Percentiles rank a stretch among this genome's conserved stretches.
Evolutionary conservation across 164 flowering plant genomes (phyloP).

Genomic region (Sedum album): DNA sequence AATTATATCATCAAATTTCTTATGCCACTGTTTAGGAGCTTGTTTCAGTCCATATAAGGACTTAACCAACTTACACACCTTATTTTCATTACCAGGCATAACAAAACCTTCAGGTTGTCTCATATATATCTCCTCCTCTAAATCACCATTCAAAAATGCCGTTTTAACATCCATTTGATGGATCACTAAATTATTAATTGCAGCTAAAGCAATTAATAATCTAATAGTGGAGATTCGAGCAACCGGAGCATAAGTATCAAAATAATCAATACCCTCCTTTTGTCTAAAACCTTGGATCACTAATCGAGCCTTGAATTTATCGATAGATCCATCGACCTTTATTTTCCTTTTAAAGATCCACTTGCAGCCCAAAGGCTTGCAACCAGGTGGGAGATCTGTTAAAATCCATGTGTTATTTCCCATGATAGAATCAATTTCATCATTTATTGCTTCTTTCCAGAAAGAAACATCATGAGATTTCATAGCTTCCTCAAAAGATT

Average conservation of each 20-base stretch:
- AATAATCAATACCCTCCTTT: no score
- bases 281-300: constrained; percentile 10
- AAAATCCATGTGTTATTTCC: constrained; percentile 1
- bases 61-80: background rate
- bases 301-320: constrained; percentile 10
- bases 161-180: no score
- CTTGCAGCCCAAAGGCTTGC: no score
- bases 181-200: background rate
- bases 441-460: background rate
- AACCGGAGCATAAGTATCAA: no score
- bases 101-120: background rate
- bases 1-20: constrained; percentile 8
- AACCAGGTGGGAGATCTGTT: no score
- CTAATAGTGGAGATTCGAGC: no score
- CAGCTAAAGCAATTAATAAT: constrained; percentile 8
- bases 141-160: background rate
- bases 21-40: constrained; percentile 8
- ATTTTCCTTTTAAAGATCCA: no score
- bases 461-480: background rate
- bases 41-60: no score
- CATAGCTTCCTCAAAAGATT: constrained; percentile 7
- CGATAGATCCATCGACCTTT: constrained; percentile 1
- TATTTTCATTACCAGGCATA: background rate
- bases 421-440: constrained; percentile 11
- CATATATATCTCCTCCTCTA: constrained; percentile 11